Percentiles rank a stretch among this genome's conserved stretches.
phyloP scores from a whole-genome alignment of 768 basidiomycete species.

The Pleurotus tuber-regium region DNA sequence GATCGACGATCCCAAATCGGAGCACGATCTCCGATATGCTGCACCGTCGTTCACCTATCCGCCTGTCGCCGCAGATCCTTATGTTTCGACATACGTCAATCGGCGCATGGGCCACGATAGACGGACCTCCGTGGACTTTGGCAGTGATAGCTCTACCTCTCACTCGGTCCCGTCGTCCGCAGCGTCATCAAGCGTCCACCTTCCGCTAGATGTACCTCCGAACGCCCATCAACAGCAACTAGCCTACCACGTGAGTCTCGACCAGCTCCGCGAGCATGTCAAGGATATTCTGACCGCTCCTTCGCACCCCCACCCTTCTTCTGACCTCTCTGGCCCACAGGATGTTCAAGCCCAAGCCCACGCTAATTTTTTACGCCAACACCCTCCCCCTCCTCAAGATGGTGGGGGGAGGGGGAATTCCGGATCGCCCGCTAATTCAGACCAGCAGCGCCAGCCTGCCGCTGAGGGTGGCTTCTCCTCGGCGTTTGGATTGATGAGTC shows the following conservation, averaged over 20 bases:
- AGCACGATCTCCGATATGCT: not conserved
- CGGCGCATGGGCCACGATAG: slow-evolving; percentile 18
- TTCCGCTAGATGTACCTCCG: slow-evolving; percentile 32
- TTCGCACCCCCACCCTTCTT: not conserved
- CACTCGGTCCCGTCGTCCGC: slow-evolving; percentile 53
- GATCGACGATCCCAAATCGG: not conserved
- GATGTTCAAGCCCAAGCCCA: slow-evolving; percentile 8
- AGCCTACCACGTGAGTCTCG: slow-evolving; percentile 24
- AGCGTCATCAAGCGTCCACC: slow-evolving; percentile 48
- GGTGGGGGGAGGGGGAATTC: not conserved
- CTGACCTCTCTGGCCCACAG: not conserved
- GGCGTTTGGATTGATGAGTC: slow-evolving; percentile 73
- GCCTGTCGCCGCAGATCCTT: slow-evolving; percentile 4
- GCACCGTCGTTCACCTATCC: slow-evolving; percentile 3
- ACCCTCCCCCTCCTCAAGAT: not conserved
- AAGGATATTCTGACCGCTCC: slow-evolving; percentile 2
- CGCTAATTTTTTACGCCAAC: slow-evolving; percentile 3
- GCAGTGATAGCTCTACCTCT: slow-evolving; percentile 42
- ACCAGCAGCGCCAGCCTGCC: not conserved
- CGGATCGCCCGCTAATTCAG: not conserved
- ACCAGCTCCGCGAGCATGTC: slow-evolving; percentile 16
- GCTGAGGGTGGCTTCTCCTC: slow-evolving; percentile 45
- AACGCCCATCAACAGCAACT: slow-evolving; percentile 16
- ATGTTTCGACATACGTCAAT: not conserved
- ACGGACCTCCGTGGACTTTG: slow-evolving; percentile 33